phyloP scores from a whole-genome alignment of 2,329 filamentous ascomycete genomes.

The Verticillium nonalfalfae region DNA sequence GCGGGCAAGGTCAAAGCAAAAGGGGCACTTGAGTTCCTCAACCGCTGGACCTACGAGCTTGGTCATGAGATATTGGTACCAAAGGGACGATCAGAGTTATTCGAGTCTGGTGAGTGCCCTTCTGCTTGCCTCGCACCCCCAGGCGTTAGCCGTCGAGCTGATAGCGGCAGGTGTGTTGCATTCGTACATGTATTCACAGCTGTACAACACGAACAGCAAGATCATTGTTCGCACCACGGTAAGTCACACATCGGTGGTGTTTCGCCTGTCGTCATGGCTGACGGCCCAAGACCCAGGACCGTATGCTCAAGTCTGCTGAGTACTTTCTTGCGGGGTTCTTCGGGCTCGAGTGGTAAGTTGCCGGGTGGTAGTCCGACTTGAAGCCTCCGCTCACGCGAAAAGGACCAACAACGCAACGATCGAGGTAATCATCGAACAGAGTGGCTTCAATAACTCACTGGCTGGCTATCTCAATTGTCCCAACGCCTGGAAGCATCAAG shows the following conservation, averaged over 20 bases:
- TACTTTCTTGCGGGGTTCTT: conserved; percentile 78
- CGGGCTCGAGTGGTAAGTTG: conserved; percentile 56
- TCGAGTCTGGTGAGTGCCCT: conserved; percentile 44
- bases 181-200: conserved; percentile 64
- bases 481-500: conserved; percentile 46
- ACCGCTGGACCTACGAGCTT: conserved; percentile 62
- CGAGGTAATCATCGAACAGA: conserved; percentile 63
- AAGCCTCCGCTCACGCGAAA: not conserved
- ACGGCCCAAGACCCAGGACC: conserved; percentile 55
- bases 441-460: conserved; percentile 62
- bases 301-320: conserved; percentile 72
- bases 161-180: conserved; percentile 50
- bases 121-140: not conserved
- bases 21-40: conserved; percentile 58
- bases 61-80: conserved; percentile 68
- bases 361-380: not conserved
- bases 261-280: not conserved
- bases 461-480: conserved; percentile 62
- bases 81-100: conserved; percentile 66
- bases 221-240: conserved; percentile 66
- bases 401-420: conserved; percentile 64
- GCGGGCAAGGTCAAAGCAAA: conserved; percentile 47
- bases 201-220: conserved; percentile 68
- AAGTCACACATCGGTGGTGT: conserved; percentile 9
- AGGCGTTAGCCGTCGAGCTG: not conserved